Conservation (phyloP, 345 rosid species). For the Eutrema yunnanense region DNA sequence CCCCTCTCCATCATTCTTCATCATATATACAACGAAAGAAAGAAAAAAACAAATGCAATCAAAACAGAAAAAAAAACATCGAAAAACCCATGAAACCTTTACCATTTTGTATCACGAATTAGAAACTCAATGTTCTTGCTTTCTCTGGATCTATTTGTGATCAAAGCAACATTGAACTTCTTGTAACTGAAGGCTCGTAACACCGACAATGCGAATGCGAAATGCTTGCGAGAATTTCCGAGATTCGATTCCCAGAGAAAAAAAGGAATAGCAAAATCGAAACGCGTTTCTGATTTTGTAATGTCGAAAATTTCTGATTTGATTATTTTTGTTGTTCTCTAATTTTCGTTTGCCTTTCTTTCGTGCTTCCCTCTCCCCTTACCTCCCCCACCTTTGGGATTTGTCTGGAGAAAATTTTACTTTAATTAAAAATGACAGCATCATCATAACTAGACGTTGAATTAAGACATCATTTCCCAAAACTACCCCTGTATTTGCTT, state of each 20-base stretch:
- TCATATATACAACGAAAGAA: not conserved
- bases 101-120: slow-evolving; percentile 24
- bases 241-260: slow-evolving; percentile 17
- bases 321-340: not conserved
- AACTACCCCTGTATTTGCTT: slow-evolving; percentile 7
- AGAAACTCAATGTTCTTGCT: slow-evolving; percentile 14
- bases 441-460: slow-evolving; percentile 23
- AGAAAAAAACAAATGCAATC: not conserved
- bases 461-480: slow-evolving; percentile 11
- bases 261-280: not conserved
- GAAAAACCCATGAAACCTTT: slow-evolving; percentile 6
- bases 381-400: slow-evolving; percentile 28
- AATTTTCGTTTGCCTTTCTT: slow-evolving; percentile 10
- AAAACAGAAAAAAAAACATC: not conserved
- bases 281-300: slow-evolving; percentile 10
- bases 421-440: slow-evolving; percentile 29
- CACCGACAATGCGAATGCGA: slow-evolving; percentile 21
- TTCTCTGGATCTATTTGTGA: slow-evolving; percentile 11
- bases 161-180: slow-evolving; percentile 25
- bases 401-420: slow-evolving; percentile 20
- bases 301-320: not conserved
- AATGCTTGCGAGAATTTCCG: not conserved
- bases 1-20: not conserved
- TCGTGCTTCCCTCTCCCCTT: slow-evolving; percentile 35
- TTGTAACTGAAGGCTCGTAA: not conserved